These are phyloP conservation scores for Zymoseptoria ardabiliae DNA, from an alignment of 2,329 filamentous ascomycete genomes.

Conservation along the genomic window DNA sequence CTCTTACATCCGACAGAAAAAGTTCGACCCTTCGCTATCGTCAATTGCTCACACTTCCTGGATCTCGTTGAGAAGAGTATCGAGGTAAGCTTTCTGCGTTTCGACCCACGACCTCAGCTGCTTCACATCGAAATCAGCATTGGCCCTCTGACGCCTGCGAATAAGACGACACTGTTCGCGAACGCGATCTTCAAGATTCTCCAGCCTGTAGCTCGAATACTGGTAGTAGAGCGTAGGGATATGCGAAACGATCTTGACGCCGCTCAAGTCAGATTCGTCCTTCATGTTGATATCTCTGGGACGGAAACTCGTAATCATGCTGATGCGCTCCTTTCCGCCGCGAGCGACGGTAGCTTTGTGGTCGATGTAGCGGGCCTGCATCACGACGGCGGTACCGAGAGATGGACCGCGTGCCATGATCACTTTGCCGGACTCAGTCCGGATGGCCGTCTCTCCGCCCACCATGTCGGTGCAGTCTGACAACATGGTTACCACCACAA, in stretches of 20 bases:
- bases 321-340: constrained; percentile 55
- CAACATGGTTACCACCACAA: constrained; percentile 62
- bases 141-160: too few species aligned
- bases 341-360: constrained; percentile 55
- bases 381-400: constrained; percentile 55
- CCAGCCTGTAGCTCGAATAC: constrained; percentile 55
- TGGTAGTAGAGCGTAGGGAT: constrained; percentile 53
- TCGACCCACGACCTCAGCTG: too few species aligned
- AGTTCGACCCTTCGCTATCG: too few species aligned
- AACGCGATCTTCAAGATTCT: constrained; percentile 55
- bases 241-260: constrained; percentile 52
- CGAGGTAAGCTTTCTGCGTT: too few species aligned
- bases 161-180: constrained; percentile 19
- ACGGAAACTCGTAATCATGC: constrained; percentile 59
- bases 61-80: too few species aligned
- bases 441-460: constrained; percentile 58
- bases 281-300: constrained; percentile 47
- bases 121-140: too few species aligned
- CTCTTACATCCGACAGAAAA: too few species aligned
- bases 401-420: constrained; percentile 52
- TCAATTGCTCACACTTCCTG: too few species aligned
- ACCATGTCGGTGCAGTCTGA: constrained; percentile 57
- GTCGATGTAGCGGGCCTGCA: constrained; percentile 61
- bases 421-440: constrained; percentile 46
- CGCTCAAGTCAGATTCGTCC: constrained; percentile 56